Base-by-base conservation (phyloP, 345 rosid genomes). In the Cardamine occulta region DNA sequence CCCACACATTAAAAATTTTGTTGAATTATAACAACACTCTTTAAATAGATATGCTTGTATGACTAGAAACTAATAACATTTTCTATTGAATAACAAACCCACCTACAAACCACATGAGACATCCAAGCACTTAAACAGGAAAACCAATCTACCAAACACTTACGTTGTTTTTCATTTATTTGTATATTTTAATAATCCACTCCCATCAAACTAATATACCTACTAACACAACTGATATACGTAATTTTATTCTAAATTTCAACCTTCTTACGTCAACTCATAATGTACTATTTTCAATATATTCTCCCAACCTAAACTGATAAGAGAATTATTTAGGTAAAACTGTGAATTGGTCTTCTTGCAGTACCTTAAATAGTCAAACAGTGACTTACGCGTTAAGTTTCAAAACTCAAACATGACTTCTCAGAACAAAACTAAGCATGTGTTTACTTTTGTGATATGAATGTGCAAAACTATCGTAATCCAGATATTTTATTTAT, bases 321-420 rank as follows among this genome's bases (percentile, higher is more conserved):
- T 26, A 7, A 58, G 52, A 51, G 45, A 59, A 62, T 34, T 24
- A 56, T 53, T 34, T 54, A 54, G 59, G 66, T 77, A 66, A 63
- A 63, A 63, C 67, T 77, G 67, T 77, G 72, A 71, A 70, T 26
- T 48, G 72, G 80, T 63, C 75, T 9, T 60, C 19, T 7, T 8
- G 19, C 26, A 18, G 24, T 56, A 63, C 60, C 21, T 55, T 31
- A 23, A 17, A 17, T 56, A 35, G 76, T 77, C 76, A 77, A 58
- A 21, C 12, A 5, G 9, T 14, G 19, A 71, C 54, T 57, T 64
- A 14, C 76, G 66, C 80, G 62, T 77, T 35, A 55, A 45, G 13
- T 32, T 54, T 69, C 40, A 62, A 70, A 42, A 13, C 23, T 63
- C 71, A 68, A 24, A 19, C 39, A 47, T 3, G 67, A 77, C 72